Percentiles rank a stretch among this genome's conserved stretches.
These are phyloP conservation scores for Aegilops sharonensis DNA, from an alignment of 176 grass and related monocot species.

Conservation along the genomic window DNA sequence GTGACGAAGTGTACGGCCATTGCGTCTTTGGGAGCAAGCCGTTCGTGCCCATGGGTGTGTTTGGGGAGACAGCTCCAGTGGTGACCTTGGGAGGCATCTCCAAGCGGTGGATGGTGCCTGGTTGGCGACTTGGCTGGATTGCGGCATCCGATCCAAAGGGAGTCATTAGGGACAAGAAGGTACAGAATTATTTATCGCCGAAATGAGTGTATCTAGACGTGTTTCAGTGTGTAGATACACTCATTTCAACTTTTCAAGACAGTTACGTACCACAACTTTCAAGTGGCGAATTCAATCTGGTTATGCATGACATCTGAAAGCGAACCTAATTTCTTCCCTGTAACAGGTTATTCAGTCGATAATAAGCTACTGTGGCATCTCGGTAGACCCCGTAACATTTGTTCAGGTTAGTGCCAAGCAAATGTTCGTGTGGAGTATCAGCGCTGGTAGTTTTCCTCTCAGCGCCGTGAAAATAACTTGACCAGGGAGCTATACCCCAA, in stretches of 20 bases:
- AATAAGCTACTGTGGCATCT: conserved; percentile 41
- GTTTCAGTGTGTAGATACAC: too few relatives aligned
- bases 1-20: conserved; percentile 76
- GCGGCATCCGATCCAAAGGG: conserved; percentile 56
- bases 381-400: conserved; percentile 63
- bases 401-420: conserved; percentile 21
- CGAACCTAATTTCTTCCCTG: too few relatives aligned
- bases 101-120: conserved; percentile 83
- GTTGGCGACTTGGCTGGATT: conserved; percentile 82
- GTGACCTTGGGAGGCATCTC: conserved; percentile 75
- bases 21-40: conserved; percentile 58
- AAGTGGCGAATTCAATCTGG: conserved; percentile 25
- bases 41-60: conserved; percentile 66
- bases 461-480: too few relatives aligned
- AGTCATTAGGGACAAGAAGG: conserved; percentile 59
- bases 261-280: too few relatives aligned
- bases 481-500: conserved; percentile 53
- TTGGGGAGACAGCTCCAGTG: conserved; percentile 54
- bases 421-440: too few relatives aligned
- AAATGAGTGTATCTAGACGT: too few relatives aligned
- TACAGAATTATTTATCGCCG: neutral
- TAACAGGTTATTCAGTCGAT: conserved; percentile 50
- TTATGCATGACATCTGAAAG: neutral
- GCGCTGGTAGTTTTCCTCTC: too few relatives aligned
- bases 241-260: too few relatives aligned